These are phyloP conservation scores for Nidularia pulvinata DNA, from an alignment of 768 basidiomycete species.

Conservation along the genomic window DNA sequence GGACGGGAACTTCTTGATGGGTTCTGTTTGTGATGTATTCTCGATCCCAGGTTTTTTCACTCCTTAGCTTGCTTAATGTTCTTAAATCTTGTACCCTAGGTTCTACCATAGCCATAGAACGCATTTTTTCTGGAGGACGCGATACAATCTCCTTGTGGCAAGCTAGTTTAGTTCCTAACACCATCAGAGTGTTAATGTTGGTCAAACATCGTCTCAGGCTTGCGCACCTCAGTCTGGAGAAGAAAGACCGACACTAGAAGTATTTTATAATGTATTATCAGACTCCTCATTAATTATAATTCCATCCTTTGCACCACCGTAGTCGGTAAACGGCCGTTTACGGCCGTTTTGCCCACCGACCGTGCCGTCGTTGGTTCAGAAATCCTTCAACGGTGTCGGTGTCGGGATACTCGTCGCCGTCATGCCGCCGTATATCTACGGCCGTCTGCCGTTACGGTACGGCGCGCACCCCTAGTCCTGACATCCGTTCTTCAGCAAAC, in stretches of 20 bases:
- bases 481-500: no score
- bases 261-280: not conserved
- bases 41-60: constrained; percentile 23
- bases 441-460: not conserved
- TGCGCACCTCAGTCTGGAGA: no score
- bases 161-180: constrained; percentile 23
- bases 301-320: constrained; percentile 6
- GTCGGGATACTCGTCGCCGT: not conserved
- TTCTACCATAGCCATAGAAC: constrained; percentile 28
- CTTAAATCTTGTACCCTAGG: constrained; percentile 9
- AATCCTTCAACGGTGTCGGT: constrained; percentile 3
- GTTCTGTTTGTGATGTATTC: constrained; percentile 19
- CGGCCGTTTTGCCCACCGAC: not conserved
- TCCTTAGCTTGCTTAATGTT: not conserved
- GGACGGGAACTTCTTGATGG: no score
- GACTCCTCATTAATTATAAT: not conserved
- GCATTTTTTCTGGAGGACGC: constrained; percentile 25
- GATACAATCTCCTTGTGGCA: constrained; percentile 27
- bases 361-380: not conserved
- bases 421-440: not conserved
- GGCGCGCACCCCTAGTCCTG: not conserved
- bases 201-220: constrained; percentile 12
- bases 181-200: constrained; percentile 24
- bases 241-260: not conserved
- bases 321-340: constrained; percentile 12